Base-by-base conservation (phyloP, 257 asterid genomes). In the Ehretia macrophylla region DNA sequence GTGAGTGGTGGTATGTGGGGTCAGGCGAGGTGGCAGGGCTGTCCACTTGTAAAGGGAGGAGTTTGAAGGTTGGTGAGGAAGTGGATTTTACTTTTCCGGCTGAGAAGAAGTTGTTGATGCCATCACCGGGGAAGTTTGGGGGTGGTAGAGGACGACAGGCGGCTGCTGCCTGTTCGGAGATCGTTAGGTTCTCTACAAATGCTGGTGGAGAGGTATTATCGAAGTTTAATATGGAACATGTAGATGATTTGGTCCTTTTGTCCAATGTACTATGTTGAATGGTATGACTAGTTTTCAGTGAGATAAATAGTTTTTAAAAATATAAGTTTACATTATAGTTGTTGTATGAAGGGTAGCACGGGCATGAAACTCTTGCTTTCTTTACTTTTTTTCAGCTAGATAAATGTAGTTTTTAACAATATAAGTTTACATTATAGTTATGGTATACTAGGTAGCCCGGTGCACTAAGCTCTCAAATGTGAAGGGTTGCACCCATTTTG, bases 1-100 rank as follows among this genome's bases (percentile, higher is more conserved):
- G 74, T 44, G 86, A 86, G 63, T 92, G 99, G 99, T 88, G 97
- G 97, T 75, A 74, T 66, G 95, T 92, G 66, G 91, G 91, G 48
- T 64, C 73, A 65, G 56, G 71, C 47, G 97, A 88, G 76, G 78
- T 92, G 8, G 61, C 85, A 0, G 99, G 96, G 56, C 58, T 92
- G 64, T 92, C 99, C 4, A 92, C 99, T 11, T 83, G 95, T 72
- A 92, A 88, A 81, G 95, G 96, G 52, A 79, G 94, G 77, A 69
- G 65, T 52, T 71, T 92, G 83, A 82, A 73, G 53, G 54, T 75
- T 11, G 96, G 94, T 18, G 97, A 92, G 37, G 85, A 78, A 73
- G 91, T 88, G 59, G 61, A 65, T 55, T 88, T 92, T 56, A 71
- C 79, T 20, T 84, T 86, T 64, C 99, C 96, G 0, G 71, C 21